Conservation (phyloP, 2,329 filamentous ascomycete genomes). For the Neonectria punicea region DNA sequence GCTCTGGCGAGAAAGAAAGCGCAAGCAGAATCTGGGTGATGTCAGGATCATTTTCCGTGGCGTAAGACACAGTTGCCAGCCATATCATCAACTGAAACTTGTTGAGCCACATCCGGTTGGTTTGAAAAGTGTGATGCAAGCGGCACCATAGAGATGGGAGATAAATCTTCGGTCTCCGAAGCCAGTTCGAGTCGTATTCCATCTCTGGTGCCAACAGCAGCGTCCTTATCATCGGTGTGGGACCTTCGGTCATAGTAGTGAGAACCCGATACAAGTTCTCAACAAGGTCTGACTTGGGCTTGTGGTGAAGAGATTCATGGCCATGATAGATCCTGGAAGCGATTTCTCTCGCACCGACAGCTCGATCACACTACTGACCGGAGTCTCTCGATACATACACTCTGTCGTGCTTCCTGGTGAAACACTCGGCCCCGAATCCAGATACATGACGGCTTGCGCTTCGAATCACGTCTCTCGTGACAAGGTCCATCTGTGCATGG, state of each 20-base stretch:
- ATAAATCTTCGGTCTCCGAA: no score
- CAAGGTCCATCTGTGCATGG: constrained; percentile 9
- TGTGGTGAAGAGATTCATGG: background rate
- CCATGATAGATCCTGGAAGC: background rate
- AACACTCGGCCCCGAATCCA: constrained; percentile 31
- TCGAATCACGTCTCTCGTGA: constrained; percentile 25
- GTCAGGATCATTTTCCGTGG: background rate
- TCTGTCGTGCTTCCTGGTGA: constrained; percentile 13
- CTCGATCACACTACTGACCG: background rate
- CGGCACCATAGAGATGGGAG: no score
- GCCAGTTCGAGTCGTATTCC: constrained; percentile 32
- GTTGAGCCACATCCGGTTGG: constrained; percentile 20
- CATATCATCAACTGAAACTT: constrained; percentile 30
- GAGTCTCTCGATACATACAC: constrained; percentile 23
- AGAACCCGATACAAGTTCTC: no score
- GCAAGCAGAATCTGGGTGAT: constrained; percentile 26
- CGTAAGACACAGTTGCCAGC: constrained; percentile 31
- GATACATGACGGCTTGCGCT: constrained; percentile 16
- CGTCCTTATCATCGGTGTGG: no score
- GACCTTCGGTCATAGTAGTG: no score
- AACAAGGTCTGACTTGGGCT: no score
- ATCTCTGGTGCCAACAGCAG: no score
- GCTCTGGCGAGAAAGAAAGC: no score
- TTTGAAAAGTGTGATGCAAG: constrained; percentile 25
- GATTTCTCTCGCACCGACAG: constrained; percentile 4